Evolutionary conservation across 2,329 filamentous ascomycete genomes (phyloP).

Genomic region (Leptodontidium sp.): DNA sequence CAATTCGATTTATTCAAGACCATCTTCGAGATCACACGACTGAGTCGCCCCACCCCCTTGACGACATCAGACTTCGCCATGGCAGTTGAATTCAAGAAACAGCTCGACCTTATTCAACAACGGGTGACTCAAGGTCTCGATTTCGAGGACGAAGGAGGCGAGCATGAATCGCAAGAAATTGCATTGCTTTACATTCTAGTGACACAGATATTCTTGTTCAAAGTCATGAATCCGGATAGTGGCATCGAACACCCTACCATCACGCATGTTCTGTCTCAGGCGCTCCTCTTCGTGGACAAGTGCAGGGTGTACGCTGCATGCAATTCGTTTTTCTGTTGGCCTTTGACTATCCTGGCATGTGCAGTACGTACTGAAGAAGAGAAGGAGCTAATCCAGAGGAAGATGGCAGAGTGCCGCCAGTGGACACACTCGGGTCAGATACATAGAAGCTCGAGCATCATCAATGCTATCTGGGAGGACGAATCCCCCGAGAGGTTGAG

Average conservation of each 20-base stretch:
- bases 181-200: constrained; percentile 7
- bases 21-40: constrained; percentile 8
- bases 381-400: neutral
- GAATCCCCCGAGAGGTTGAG: neutral
- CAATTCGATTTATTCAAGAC: neutral
- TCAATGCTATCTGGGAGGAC: neutral
- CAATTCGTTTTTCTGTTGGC: constrained; percentile 10
- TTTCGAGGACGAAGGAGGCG: neutral
- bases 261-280: neutral
- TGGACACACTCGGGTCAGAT: constrained; percentile 12
- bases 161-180: constrained; percentile 1
- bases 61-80: neutral
- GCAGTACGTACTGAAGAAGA: constrained; percentile 7
- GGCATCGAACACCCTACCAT: neutral
- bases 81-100: neutral
- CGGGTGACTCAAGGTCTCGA: neutral
- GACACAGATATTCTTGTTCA: neutral
- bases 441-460: constrained; percentile 1
- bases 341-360: neutral
- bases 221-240: neutral
- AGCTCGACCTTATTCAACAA: neutral
- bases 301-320: constrained; percentile 3
- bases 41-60: neutral
- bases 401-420: constrained; percentile 6
- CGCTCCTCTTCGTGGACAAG: neutral